Conservation (phyloP, 192 early-diverging fungal genomes). For the Mortierella hygrophila region DNA sequence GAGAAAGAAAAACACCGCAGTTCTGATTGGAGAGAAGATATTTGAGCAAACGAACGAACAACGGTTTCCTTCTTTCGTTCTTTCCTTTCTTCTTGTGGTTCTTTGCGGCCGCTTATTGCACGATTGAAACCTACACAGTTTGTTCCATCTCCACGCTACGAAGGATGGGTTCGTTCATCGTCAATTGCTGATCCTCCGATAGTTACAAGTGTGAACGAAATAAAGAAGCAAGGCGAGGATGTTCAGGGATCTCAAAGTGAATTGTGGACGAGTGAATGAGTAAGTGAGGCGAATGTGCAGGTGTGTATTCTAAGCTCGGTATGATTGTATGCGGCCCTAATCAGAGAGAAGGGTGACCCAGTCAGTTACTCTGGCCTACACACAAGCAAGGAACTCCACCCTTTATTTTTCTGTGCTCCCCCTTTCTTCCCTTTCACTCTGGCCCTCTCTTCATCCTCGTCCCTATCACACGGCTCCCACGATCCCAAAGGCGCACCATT, state of each 20-base stretch:
- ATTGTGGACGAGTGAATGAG: neutral
- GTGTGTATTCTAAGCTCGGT: neutral
- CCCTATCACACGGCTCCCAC: conserved; percentile 3
- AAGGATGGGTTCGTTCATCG: neutral
- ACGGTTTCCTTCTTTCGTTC: neutral
- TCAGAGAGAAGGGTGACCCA: neutral
- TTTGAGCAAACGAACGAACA: neutral
- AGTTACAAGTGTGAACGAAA: neutral
- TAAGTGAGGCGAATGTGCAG: neutral
- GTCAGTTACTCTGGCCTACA: neutral
- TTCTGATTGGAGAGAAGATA: neutral
- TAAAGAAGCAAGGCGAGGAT: neutral
- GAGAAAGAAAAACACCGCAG: neutral
- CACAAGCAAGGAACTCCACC: neutral
- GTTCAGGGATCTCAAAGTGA: neutral
- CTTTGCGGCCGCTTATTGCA: neutral
- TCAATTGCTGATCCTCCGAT: neutral
- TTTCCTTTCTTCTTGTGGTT: neutral
- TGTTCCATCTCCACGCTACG: neutral
- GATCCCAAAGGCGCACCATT: neutral
- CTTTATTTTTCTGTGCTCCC: neutral
- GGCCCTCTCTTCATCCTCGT: neutral
- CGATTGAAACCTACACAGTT: neutral
- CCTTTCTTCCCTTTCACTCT: neutral
- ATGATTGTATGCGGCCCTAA: neutral